Conservation (phyloP, 1,284 basidiomycete genomes). For the Trichosporon sp. region DNA sequence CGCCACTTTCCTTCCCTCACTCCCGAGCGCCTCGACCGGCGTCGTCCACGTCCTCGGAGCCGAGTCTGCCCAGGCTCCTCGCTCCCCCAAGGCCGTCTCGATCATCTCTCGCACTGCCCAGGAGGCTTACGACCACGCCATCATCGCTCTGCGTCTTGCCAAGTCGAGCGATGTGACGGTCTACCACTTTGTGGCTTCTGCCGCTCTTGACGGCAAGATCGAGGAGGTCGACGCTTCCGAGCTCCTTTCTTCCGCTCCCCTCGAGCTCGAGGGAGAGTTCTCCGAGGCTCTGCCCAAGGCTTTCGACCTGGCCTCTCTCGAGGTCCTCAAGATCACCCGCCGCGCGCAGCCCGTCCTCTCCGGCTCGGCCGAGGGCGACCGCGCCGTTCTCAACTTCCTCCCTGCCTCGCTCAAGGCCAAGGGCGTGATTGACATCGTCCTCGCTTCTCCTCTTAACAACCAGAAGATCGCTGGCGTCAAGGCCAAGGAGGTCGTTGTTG, state of each 20-base stretch:
- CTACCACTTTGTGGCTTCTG: slow-evolving; percentile 68
- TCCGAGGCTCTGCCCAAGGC: slow-evolving; percentile 51
- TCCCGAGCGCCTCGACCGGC: slow-evolving; percentile 26
- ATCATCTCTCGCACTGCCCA: slow-evolving; percentile 60
- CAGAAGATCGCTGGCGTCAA: slow-evolving; percentile 62
- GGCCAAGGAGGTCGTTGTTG: slow-evolving; percentile 67
- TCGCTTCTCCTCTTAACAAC: slow-evolving; percentile 60
- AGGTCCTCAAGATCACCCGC: slow-evolving; percentile 59
- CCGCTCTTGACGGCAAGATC: slow-evolving; percentile 38
- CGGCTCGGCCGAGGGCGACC: slow-evolving; percentile 54
- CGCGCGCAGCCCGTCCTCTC: slow-evolving; percentile 57
- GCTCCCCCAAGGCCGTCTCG: slow-evolving; percentile 49
- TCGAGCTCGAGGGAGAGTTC: slow-evolving; percentile 20
- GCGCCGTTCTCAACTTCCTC: slow-evolving; percentile 67
- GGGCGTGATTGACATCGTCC: slow-evolving; percentile 62
- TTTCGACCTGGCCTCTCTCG: slow-evolving; percentile 61
- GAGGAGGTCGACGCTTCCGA: slow-evolving; percentile 57
- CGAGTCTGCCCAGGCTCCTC: slow-evolving; percentile 28
- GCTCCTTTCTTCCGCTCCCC: background rate
- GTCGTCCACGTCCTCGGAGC: slow-evolving; percentile 39
- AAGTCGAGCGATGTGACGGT: slow-evolving; percentile 59
- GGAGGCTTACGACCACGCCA: slow-evolving; percentile 65
- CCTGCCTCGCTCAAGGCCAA: slow-evolving; percentile 45
- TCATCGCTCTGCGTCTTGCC: slow-evolving; percentile 66
- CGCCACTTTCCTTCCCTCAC: slow-evolving; percentile 36